Conservation (phyloP, 768 basidiomycete species). For the Boletus insuetus region DNA sequence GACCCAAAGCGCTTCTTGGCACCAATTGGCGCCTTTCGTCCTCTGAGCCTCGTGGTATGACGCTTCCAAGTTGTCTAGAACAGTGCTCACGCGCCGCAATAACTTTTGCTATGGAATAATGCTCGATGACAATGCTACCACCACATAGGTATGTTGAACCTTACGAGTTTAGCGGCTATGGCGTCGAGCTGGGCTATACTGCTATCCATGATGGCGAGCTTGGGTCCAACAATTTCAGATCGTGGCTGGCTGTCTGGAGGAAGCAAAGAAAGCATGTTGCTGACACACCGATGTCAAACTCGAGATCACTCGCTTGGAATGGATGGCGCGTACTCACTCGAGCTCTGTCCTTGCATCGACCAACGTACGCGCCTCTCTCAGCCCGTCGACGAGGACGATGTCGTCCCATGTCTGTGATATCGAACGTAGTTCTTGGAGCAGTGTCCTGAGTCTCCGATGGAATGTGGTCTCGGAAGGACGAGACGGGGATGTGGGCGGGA, state of each 20-base stretch:
- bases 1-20: constrained; percentile 69
- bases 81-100: constrained; percentile 60
- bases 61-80: constrained; percentile 63
- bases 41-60: constrained; percentile 68
- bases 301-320: background rate
- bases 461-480: constrained; percentile 63
- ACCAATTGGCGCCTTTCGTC: constrained; percentile 71
- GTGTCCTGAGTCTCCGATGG: constrained; percentile 72
- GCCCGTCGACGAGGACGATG: constrained; percentile 73
- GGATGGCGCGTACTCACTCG: constrained; percentile 56
- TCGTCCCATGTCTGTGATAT: constrained; percentile 80
- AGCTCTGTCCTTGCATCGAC: constrained; percentile 82
- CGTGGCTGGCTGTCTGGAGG: constrained; percentile 53
- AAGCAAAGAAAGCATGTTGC: constrained; percentile 61
- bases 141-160: constrained; percentile 17
- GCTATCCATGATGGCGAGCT: constrained; percentile 65
- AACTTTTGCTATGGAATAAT: constrained; percentile 54
- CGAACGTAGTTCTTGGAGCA: constrained; percentile 64
- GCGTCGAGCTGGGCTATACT: constrained; percentile 56
- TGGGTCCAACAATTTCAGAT: constrained; percentile 59
- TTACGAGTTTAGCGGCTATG: constrained; percentile 64
- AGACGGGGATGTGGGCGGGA: constrained; percentile 43
- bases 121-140: background rate
- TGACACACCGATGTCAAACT: constrained; percentile 23
- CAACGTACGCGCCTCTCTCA: constrained; percentile 68